phyloP scores from a whole-genome alignment of 768 basidiomycete species.

The Pleurotus pulmonarius region DNA sequence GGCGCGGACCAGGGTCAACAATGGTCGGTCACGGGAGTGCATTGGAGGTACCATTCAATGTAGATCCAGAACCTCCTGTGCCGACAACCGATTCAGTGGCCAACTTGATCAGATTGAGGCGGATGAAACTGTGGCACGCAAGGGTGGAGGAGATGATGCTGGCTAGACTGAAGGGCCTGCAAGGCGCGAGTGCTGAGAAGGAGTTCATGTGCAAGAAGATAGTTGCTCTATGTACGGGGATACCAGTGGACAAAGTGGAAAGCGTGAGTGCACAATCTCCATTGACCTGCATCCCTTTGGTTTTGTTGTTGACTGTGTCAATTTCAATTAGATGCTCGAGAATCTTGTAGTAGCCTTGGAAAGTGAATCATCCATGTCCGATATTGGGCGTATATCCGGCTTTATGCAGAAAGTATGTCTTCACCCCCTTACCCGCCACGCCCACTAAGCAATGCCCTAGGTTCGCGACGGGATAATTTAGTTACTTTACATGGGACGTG shows the following conservation, averaged over 20 bases:
- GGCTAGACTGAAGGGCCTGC: conserved; percentile 62
- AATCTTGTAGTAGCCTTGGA: conserved; percentile 84
- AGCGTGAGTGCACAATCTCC: conserved; percentile 51
- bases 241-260: conserved; percentile 86
- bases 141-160: conserved; percentile 74
- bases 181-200: conserved; percentile 82
- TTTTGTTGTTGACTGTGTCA: conserved; percentile 2
- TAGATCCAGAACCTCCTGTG: conserved; percentile 72
- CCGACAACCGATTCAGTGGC: conserved; percentile 56
- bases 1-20: conserved; percentile 64
- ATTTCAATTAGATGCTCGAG: conserved; percentile 64
- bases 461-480: conserved; percentile 63
- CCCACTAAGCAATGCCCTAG: conserved; percentile 20
- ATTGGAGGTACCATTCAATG: conserved; percentile 58
- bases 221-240: conserved; percentile 83
- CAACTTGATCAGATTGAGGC: conserved; percentile 65
- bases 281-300: background rate
- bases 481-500: conserved; percentile 6
- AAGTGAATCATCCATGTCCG: conserved; percentile 78
- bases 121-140: conserved; percentile 81
- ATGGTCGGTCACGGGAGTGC: conserved; percentile 62
- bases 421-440: too few species aligned
- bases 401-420: conserved; percentile 82
- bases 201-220: conserved; percentile 91
- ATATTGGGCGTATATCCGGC: conserved; percentile 81